Conservation (phyloP, 805 yeast genomes). For the Metschnikowia amazonensis region DNA sequence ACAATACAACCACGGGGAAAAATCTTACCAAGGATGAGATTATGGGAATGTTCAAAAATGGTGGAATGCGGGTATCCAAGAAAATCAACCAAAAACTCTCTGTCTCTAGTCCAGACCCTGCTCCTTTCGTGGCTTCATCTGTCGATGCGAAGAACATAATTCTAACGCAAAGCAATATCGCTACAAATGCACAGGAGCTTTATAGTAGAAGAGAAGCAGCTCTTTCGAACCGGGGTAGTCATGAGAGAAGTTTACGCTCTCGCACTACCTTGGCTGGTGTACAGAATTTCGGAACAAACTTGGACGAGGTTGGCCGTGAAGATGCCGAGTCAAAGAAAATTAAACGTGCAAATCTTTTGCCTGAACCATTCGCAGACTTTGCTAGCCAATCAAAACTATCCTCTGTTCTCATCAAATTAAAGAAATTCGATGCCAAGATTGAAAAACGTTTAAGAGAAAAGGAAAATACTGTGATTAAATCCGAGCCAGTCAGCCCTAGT, state of each 20-base stretch:
- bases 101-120: conserved; percentile 1
- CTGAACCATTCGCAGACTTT: conserved; percentile 15
- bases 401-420: conserved; percentile 21
- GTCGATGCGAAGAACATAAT: conserved; percentile 8
- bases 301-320: conserved; percentile 6
- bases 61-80: conserved; percentile 12
- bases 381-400: conserved; percentile 19
- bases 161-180: conserved; percentile 6
- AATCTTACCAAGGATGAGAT: conserved; percentile 12
- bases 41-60: conserved; percentile 10
- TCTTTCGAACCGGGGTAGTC: conserved; percentile 1
- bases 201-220: conserved; percentile 15
- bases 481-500: conserved; percentile 4
- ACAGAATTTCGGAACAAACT: conserved; percentile 13
- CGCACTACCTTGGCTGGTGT: conserved; percentile 11
- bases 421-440: conserved; percentile 19
- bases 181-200: conserved; percentile 12
- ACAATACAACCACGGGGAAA: not conserved
- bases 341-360: conserved; percentile 11
- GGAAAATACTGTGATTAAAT: conserved; percentile 5
- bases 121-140: conserved; percentile 1
- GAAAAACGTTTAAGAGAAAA: conserved; percentile 9
- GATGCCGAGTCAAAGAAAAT: conserved; percentile 11
- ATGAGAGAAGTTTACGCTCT: conserved; percentile 14
- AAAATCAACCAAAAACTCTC: conserved; percentile 13